Evolutionary conservation across 2,329 filamentous ascomycete species (phyloP).

Genomic region (Xylariaceae sp.): DNA sequence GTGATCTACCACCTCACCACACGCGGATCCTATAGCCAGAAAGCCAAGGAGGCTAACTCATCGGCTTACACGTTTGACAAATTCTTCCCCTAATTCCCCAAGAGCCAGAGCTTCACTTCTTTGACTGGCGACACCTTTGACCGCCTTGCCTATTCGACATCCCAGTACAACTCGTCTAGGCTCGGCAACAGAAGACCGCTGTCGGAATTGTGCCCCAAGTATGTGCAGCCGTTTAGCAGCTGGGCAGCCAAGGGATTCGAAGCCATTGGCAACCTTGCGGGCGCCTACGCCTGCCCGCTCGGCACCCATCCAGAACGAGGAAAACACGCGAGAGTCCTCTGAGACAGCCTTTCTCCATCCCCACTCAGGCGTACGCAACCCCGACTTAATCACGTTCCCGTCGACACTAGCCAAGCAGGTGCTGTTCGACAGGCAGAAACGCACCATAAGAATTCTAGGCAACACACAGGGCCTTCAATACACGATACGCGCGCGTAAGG

Average conservation of each 20-base stretch:
- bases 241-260: slow-evolving; percentile 44
- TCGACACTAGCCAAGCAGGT: slow-evolving; percentile 48
- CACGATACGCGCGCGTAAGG: slow-evolving; percentile 35
- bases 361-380: not conserved
- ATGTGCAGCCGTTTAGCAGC: slow-evolving; percentile 41
- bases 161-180: slow-evolving; percentile 32
- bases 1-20: slow-evolving; percentile 37
- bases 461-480: slow-evolving; percentile 23
- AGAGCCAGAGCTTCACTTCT: slow-evolving; percentile 30
- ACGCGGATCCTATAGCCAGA: slow-evolving; percentile 28
- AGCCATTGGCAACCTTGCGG: slow-evolving; percentile 42
- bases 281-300: slow-evolving; percentile 41
- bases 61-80: slow-evolving; percentile 31
- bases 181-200: slow-evolving; percentile 42
- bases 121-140: slow-evolving; percentile 20
- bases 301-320: slow-evolving; percentile 35
- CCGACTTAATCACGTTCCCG: slow-evolving; percentile 6
- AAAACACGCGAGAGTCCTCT: slow-evolving; percentile 39
- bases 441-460: slow-evolving; percentile 35
- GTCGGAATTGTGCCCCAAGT: slow-evolving; percentile 46
- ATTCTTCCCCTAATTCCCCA: slow-evolving; percentile 31
- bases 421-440: slow-evolving; percentile 45
- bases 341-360: slow-evolving; percentile 26
- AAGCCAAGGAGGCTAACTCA: slow-evolving; percentile 31
- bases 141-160: slow-evolving; percentile 33